Conservation (phyloP, 2,329 filamentous ascomycete genomes). For the Botrytis galanthina region DNA sequence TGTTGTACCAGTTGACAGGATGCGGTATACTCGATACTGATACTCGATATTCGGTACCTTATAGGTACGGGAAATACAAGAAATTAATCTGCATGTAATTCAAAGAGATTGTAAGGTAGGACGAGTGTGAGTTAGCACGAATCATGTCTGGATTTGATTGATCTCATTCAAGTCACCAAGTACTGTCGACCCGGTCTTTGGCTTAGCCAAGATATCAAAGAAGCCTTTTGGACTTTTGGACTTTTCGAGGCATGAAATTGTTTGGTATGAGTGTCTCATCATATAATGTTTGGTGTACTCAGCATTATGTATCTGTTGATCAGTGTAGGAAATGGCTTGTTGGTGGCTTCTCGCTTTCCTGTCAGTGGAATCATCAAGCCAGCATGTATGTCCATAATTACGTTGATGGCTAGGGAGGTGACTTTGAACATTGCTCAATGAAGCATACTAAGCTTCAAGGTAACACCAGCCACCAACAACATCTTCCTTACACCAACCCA, state of each 20-base stretch:
- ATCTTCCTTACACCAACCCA: background rate
- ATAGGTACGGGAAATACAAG: slow-evolving; percentile 5
- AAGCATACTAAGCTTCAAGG: background rate
- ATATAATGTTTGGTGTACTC: background rate
- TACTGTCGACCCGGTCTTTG: slow-evolving; percentile 19
- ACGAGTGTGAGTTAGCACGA: background rate
- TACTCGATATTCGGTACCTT: background rate
- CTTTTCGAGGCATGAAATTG: background rate
- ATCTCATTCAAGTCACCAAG: slow-evolving; percentile 8
- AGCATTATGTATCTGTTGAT: background rate
- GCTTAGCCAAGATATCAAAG: slow-evolving; percentile 18
- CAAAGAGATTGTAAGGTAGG: background rate
- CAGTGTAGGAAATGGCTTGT: background rate
- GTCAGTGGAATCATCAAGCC: background rate
- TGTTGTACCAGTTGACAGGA: background rate
- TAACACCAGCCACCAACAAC: background rate
- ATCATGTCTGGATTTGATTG: background rate
- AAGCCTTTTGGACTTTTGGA: background rate
- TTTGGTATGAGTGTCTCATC: background rate
- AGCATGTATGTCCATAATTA: background rate
- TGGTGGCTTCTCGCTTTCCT: background rate
- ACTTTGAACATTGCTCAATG: too few relatives aligned
- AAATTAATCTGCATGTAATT: slow-evolving; percentile 1
- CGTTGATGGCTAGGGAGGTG: background rate
- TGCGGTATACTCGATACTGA: background rate